These are phyloP conservation scores for Fraxinus excelsior DNA, from an alignment of 257 asterid species.

Conservation along the genomic window DNA sequence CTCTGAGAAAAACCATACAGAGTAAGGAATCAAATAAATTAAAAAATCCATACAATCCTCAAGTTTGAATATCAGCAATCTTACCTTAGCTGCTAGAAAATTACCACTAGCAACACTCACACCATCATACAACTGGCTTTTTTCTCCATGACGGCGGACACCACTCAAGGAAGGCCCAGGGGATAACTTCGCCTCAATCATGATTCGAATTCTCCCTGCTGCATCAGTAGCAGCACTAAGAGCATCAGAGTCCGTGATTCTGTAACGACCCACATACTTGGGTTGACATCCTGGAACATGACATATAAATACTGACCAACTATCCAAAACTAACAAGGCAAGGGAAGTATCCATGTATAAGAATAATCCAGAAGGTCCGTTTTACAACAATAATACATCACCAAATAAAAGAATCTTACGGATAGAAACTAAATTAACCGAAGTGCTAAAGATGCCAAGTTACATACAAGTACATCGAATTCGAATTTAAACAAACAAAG, in stretches of 20 bases:
- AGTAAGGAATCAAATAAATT: not conserved
- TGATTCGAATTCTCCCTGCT: constrained; percentile 71
- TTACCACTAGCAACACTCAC: constrained; percentile 88
- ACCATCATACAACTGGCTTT: constrained; percentile 72
- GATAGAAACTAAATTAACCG: constrained; percentile 4
- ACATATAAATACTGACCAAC: constrained; percentile 7
- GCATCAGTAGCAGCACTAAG: constrained; percentile 87
- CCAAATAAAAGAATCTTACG: not conserved
- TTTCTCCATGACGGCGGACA: constrained; percentile 85
- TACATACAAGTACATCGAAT: not conserved
- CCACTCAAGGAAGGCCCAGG: constrained; percentile 93
- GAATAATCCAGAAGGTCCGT: constrained; percentile 16
- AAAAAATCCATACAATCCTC: constrained; percentile 1
- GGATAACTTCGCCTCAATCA: constrained; percentile 86
- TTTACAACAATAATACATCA: not conserved
- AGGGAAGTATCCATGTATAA: constrained; percentile 2
- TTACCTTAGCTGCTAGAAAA: constrained; percentile 86
- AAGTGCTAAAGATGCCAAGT: not conserved
- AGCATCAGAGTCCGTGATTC: constrained; percentile 87
- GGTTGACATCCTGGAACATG: constrained; percentile 72
- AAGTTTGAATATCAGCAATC: constrained; percentile 11
- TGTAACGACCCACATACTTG: constrained; percentile 83
- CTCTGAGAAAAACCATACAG: constrained; percentile 50
- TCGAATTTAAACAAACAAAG: not conserved
- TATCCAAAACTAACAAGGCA: not conserved